Base-by-base conservation (phyloP, 2,329 filamentous ascomycete genomes). In the Neofusicoccum kwambonambiense region DNA sequence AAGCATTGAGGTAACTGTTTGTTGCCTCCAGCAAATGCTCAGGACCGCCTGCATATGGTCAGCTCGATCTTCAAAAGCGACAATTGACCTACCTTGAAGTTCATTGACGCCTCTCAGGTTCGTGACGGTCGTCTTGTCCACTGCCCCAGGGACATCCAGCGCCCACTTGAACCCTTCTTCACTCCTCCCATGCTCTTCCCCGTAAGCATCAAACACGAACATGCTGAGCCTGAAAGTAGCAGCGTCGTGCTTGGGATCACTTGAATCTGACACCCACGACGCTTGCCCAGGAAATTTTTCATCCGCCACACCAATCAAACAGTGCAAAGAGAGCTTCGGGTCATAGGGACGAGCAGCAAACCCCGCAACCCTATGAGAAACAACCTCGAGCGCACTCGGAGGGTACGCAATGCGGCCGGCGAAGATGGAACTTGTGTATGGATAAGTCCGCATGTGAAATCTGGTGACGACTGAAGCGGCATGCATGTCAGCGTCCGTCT, bases 161-260 rank as follows among this genome's bases (percentile, higher is more conserved):
- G 69, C 65, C 71, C 70, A 74, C 9, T 69, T 72, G 54, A 76
- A 77, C 2, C 68, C 71, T 45, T 67, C 64, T 1, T 69, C 66
- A 9, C 69, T 70, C 8, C 73, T 67, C 3, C 70, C 74, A 57
- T 76, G 74, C 44, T 68, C 68, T 58, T 74, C 71, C 3, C 75
- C 74, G 52, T 71, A 63, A 13, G 73, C 70, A 67, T 76, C 75
- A 61, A 71, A 73, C 5, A 74, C 64, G 47, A 74, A 66, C n/a
- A 75, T 62, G 1, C 64, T 67, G 9, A 76, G 66, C n/a, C 35
- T 31, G 42, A 60, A 37, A 0, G 42, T 44, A 4, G 37, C 13
- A 5, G 22, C 12, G 27, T 68, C 68, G 4, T 69, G 69, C 22
- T 66, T 67, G 9, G 66, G 51, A 27, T 69, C 70, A 60, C 68